phyloP scores from a whole-genome alignment of 306 rosid species.

The Mucuna pruriens region DNA sequence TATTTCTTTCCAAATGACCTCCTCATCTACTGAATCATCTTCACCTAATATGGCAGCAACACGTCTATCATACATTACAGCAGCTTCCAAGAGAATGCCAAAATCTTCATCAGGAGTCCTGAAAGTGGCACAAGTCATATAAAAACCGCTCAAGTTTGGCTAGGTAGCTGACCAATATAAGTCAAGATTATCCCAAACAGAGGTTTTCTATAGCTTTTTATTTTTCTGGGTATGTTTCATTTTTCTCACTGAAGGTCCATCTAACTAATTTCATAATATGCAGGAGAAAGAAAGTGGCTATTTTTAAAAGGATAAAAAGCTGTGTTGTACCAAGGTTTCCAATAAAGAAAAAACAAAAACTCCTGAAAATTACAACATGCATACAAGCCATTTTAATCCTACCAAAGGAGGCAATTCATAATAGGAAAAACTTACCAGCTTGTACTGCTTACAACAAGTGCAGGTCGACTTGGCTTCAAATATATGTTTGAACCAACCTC shows the following conservation, averaged over 20 bases:
- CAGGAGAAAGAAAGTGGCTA: constrained; percentile 3
- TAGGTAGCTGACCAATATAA: constrained; percentile 4
- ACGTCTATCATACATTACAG: constrained; percentile 96
- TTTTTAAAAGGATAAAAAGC: neutral
- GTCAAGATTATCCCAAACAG: neutral
- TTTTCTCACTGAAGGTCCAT: constrained; percentile 1
- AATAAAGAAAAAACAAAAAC: neutral
- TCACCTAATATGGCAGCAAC: constrained; percentile 89
- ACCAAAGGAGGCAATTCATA: constrained; percentile 18
- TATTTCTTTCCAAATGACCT: constrained; percentile 75
- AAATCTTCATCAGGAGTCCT: constrained; percentile 99
- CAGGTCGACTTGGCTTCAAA: constrained; percentile 77
- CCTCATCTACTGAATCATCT: constrained; percentile 83
- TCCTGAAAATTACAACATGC: constrained; percentile 3
- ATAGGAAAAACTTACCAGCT: constrained; percentile 71
- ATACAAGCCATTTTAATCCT: neutral
- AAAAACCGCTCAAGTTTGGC: constrained; percentile 28
- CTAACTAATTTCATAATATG: neutral
- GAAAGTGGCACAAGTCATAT: constrained; percentile 21
- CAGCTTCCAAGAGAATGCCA: constrained; percentile 93
- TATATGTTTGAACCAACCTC: constrained; percentile 52
- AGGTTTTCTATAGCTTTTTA: neutral
- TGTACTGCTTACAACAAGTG: constrained; percentile 95
- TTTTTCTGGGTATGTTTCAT: neutral
- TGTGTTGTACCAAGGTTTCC: neutral